These are phyloP conservation scores for Suillus alpinus DNA, from an alignment of 768 basidiomycete species.

Conservation along the genomic window DNA sequence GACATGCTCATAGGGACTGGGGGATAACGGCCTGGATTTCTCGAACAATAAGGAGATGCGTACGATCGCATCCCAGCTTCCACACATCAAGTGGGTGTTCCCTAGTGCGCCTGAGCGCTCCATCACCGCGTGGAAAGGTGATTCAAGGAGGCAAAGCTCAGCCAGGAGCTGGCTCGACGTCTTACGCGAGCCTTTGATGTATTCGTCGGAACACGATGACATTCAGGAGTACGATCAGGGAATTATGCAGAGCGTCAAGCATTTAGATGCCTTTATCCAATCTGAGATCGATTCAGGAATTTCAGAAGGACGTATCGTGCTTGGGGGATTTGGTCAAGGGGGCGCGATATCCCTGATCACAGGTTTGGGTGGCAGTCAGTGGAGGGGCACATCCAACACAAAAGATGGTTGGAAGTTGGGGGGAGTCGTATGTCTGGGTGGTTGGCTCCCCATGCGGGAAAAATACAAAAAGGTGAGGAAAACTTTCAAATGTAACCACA, in stretches of 20 bases:
- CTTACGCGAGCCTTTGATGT: conserved; percentile 6
- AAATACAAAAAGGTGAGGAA: conserved; percentile 60
- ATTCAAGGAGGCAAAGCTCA: conserved; percentile 42
- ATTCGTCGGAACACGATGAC: conserved; percentile 52
- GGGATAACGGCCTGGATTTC: conserved; percentile 74
- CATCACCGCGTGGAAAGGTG: conserved; percentile 62
- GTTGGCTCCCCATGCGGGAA: conserved; percentile 64
- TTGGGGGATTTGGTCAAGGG: conserved; percentile 87
- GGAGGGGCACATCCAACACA: conserved; percentile 13
- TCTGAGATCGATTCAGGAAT: conserved; percentile 71
- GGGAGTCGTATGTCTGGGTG: conserved; percentile 66
- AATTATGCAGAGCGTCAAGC: conserved; percentile 53
- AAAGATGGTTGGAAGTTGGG: conserved; percentile 51
- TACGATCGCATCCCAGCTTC: conserved; percentile 34
- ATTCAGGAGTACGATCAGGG: conserved; percentile 59
- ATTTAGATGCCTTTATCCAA: conserved; percentile 63
- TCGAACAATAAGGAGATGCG: conserved; percentile 11
- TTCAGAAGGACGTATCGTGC: conserved; percentile 60
- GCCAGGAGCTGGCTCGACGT: conserved; percentile 69
- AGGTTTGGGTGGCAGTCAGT: conserved; percentile 48
- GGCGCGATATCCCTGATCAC: conserved; percentile 69
- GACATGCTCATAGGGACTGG: conserved; percentile 54
- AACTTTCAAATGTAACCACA: neutral
- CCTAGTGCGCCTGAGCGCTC: conserved; percentile 53
- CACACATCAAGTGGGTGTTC: conserved; percentile 82